Evolutionary conservation across 345 rosid species (phyloP).

Genomic region (Hirschfeldia incana): DNA sequence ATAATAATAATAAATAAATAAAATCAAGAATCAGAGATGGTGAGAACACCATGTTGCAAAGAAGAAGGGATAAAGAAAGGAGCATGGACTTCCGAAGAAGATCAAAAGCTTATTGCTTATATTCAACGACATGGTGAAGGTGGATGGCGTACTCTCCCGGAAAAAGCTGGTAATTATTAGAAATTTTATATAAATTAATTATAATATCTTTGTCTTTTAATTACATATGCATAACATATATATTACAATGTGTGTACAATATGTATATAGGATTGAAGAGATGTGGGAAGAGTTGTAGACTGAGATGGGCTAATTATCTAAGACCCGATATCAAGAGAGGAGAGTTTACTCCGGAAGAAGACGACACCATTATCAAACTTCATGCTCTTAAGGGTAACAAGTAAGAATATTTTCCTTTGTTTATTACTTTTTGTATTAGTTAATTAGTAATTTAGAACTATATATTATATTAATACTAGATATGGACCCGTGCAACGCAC

Average conservation of each 20-base stretch:
- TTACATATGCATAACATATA: neutral
- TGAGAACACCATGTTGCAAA: conserved; percentile 43
- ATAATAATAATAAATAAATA: neutral
- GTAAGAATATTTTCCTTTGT: conserved; percentile 19
- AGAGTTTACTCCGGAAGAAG: conserved; percentile 46
- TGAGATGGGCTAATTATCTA: conserved; percentile 54
- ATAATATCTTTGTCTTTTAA: neutral
- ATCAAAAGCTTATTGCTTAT: conserved; percentile 42
- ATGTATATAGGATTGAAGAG: conserved; percentile 41
- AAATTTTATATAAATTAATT: neutral
- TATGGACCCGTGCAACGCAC: too few relatives aligned
- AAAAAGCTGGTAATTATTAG: conserved; percentile 41
- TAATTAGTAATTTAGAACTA: neutral
- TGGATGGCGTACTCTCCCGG: conserved; percentile 50
- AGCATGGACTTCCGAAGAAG: conserved; percentile 50
- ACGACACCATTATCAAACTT: conserved; percentile 44
- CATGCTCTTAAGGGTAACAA: conserved; percentile 53
- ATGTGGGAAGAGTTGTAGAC: conserved; percentile 54
- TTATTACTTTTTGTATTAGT: neutral
- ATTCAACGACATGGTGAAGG: conserved; percentile 45
- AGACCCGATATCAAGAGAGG: conserved; percentile 58
- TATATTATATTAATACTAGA: too few relatives aligned
- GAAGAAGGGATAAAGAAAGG: conserved; percentile 45
- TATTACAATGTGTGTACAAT: neutral
- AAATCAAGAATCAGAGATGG: conserved; percentile 33